A percentile compares a stretch with the other conserved stretches of the same genome.
phyloP scores from a whole-genome alignment of 345 rosid species.

The Acer saccharum region DNA sequence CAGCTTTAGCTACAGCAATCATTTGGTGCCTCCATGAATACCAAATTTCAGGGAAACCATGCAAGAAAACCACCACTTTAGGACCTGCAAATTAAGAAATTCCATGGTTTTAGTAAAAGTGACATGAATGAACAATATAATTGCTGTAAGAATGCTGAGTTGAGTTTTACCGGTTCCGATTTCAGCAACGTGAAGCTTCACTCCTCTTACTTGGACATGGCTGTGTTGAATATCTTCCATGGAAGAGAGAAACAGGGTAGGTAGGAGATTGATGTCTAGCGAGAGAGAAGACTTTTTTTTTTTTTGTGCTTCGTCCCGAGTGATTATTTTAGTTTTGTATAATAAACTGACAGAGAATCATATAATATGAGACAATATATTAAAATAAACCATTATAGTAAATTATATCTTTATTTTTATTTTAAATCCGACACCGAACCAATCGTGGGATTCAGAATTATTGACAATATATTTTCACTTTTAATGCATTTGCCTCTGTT shows the following conservation, averaged over 20 bases:
- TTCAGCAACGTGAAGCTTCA: constrained; percentile 52
- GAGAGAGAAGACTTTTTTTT: too few species aligned
- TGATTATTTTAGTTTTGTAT: too few species aligned
- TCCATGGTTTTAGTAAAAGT: neutral
- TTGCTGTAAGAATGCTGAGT: neutral
- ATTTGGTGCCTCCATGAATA: constrained; percentile 51
- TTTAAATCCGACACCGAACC: too few species aligned
- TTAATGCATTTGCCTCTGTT: too few species aligned
- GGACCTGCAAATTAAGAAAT: constrained; percentile 22
- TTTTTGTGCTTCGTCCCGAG: too few species aligned
- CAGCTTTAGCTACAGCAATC: constrained; percentile 34
- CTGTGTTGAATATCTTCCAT: constrained; percentile 26
- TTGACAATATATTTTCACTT: too few species aligned
- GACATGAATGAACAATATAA: too few species aligned
- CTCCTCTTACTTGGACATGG: constrained; percentile 39
- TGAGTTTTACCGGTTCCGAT: constrained; percentile 36
- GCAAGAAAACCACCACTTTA: constrained; percentile 40
- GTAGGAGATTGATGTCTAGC: neutral
- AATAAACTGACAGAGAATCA: too few species aligned
- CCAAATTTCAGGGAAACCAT: constrained; percentile 45
- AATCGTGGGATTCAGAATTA: too few species aligned
- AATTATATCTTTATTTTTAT: too few species aligned
- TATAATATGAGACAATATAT: too few species aligned
- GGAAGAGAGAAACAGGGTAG: neutral
- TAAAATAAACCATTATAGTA: too few species aligned